Evolutionary conservation across 163 green algal species (phyloP).

Genomic region (Volvox carteri): DNA sequence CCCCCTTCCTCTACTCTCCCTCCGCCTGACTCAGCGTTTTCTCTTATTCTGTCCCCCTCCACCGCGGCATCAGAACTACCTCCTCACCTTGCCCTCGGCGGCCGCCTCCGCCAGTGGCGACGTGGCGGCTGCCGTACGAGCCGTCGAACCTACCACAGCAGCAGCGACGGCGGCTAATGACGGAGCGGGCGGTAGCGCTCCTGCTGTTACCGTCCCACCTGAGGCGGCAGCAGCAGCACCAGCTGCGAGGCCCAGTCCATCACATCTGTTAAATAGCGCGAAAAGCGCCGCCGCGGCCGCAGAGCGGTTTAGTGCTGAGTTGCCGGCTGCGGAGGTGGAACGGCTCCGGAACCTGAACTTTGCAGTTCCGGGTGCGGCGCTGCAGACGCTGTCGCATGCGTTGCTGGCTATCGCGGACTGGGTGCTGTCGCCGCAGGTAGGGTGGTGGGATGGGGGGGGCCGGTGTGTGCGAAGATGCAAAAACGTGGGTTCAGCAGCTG

Average conservation of each 20-base stretch:
- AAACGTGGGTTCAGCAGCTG: no score
- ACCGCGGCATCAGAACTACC: not conserved
- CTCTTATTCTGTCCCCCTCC: no score
- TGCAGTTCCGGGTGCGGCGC: not conserved
- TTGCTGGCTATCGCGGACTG: conserved; percentile 26
- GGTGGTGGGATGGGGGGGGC: no score
- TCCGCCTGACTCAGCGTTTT: no score
- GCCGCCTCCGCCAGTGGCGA: not conserved
- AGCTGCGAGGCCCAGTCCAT: not conserved
- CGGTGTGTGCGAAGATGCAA: no score
- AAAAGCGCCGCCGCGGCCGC: not conserved
- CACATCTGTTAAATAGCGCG: not conserved
- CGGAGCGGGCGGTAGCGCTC: no score
- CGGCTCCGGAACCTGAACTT: conserved; percentile 10
- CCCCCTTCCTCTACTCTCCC: no score
- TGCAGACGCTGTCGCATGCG: not conserved
- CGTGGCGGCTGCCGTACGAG: not conserved
- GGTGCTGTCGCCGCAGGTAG: conserved; percentile 39
- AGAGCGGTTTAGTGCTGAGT: no score
- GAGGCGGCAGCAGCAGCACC: not conserved
- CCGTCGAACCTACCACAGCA: no score
- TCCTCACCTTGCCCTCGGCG: not conserved
- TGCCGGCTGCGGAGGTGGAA: not conserved
- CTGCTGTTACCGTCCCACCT: not conserved
- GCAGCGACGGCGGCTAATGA: no score